Conservation (phyloP, 2,329 filamentous ascomycete genomes). For the Botryotinia calthae region DNA sequence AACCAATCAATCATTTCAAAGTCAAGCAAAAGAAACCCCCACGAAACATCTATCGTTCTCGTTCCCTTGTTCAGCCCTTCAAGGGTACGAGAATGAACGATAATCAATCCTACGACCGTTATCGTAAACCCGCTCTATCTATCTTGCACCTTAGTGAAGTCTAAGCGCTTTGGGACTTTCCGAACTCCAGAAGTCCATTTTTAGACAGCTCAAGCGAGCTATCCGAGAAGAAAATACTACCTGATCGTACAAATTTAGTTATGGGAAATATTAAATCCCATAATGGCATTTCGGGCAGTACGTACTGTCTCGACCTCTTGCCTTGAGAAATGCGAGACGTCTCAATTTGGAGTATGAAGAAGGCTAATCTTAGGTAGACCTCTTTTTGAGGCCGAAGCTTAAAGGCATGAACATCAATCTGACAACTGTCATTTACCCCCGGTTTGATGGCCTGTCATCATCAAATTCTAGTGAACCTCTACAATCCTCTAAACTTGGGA, state of each 20-base stretch:
- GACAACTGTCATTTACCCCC: neutral
- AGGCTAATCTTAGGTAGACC: constrained; percentile 4
- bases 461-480: neutral
- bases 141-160: neutral
- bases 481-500: neutral
- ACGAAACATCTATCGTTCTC: neutral
- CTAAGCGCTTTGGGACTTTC: neutral
- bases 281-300: neutral
- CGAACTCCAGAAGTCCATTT: neutral
- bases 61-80: constrained; percentile 1
- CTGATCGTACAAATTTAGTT: neutral
- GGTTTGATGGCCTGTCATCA: neutral
- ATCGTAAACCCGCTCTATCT: neutral
- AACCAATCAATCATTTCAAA: neutral
- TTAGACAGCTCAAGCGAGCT: constrained; percentile 8
- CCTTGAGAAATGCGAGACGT: neutral
- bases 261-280: neutral
- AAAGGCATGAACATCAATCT: constrained; percentile 3
- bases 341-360: constrained; percentile 8
- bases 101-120: neutral
- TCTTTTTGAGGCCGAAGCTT: constrained; percentile 2
- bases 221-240: neutral
- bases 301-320: neutral
- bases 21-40: neutral
- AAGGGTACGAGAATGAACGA: neutral